Evolutionary conservation across 495 filamentous ascomycete genomes (phyloP).

Genomic region (Clohesyomyces aquaticus): DNA sequence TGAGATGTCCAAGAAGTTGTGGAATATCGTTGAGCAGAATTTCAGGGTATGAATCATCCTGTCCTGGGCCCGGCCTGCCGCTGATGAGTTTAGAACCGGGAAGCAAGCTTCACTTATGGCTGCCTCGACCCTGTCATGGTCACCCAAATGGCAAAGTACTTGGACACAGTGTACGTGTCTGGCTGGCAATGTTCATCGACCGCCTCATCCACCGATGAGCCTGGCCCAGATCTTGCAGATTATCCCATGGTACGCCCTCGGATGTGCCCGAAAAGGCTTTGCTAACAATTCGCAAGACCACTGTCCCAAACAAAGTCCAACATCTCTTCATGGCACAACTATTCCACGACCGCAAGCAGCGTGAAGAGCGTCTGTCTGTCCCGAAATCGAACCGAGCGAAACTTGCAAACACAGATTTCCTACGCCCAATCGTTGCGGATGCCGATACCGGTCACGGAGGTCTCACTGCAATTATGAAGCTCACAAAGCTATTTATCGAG

Average conservation of each 20-base stretch:
- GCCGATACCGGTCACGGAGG: constrained; percentile 98
- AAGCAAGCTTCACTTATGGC: constrained; percentile 92
- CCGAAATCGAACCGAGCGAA: constrained; percentile 72
- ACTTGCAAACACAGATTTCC: constrained; percentile 86
- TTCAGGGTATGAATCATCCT: constrained; percentile 66
- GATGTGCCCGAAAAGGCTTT: neutral
- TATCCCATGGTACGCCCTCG: constrained; percentile 80
- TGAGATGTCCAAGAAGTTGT: constrained; percentile 87
- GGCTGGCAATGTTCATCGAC: constrained; percentile 99
- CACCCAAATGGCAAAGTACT: constrained; percentile 98
- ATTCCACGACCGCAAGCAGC: constrained; percentile 99
- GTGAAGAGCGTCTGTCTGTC: constrained; percentile 85
- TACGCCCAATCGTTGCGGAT: constrained; percentile 94
- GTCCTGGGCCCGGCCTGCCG: neutral
- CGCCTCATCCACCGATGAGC: constrained; percentile 90
- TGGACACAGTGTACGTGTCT: constrained; percentile 97
- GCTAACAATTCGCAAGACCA: constrained; percentile 64
- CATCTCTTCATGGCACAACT: constrained; percentile 98
- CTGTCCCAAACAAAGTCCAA: constrained; percentile 95
- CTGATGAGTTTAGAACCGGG: constrained; percentile 61
- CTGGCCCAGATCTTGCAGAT: constrained; percentile 95
- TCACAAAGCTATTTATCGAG: constrained; percentile 97
- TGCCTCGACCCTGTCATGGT: constrained; percentile 97
- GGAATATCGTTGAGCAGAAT: constrained; percentile 81
- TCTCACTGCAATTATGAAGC: constrained; percentile 97